A percentile compares a stretch with the other conserved stretches of the same genome.
These are phyloP conservation scores for Penicillium samsonianum DNA, from an alignment of 495 filamentous ascomycete species.

Conservation along the genomic window DNA sequence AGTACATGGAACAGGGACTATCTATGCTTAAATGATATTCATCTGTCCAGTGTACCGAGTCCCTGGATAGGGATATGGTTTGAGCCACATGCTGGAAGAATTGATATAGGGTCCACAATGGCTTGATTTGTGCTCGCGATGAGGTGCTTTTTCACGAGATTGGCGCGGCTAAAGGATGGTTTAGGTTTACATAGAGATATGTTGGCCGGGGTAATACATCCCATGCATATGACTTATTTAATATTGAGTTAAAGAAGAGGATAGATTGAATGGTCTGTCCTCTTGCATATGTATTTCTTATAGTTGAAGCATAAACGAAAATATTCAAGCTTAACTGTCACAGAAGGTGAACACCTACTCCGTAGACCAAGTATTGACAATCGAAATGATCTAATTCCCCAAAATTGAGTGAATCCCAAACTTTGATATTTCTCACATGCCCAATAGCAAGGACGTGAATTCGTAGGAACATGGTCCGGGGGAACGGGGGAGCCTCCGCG, in stretches of 20 bases:
- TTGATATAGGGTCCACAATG: conserved; percentile 24
- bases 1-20: neutral
- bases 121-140: conserved; percentile 28
- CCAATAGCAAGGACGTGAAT: neutral
- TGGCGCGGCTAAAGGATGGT: neutral
- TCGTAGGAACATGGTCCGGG: too few relatives aligned
- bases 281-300: too few relatives aligned
- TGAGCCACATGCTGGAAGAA: neutral
- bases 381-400: neutral
- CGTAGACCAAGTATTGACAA: too few relatives aligned
- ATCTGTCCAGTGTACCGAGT: neutral
- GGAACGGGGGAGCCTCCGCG: too few relatives aligned
- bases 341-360: too few relatives aligned
- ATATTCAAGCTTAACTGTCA: neutral
- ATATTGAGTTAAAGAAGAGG: too few relatives aligned
- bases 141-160: conserved; percentile 28
- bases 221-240: too few relatives aligned
- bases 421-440: too few relatives aligned
- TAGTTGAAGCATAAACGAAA: neutral
- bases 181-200: neutral
- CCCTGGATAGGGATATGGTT: neutral
- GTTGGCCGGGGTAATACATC: neutral
- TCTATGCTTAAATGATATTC: neutral
- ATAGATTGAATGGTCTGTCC: too few relatives aligned
- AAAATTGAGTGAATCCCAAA: neutral